Conservation (phyloP, 805 yeast species). For the Candida corydali region DNA sequence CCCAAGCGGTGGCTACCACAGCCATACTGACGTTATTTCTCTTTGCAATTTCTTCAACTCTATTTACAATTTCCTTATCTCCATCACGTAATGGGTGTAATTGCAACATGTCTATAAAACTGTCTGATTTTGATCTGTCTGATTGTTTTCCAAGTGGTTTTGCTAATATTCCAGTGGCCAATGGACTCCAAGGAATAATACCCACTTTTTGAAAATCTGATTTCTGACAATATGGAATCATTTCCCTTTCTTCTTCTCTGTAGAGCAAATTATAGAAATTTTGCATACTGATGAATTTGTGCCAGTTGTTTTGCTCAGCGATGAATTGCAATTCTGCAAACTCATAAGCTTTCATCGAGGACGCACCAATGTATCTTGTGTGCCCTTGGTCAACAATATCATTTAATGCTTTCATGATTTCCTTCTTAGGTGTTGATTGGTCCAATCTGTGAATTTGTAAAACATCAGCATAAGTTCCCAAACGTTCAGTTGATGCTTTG, state of each 20-base stretch:
- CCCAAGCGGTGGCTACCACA: constrained; percentile 19
- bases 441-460: constrained; percentile 58
- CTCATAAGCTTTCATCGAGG: constrained; percentile 54
- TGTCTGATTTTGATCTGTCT: constrained; percentile 12
- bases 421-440: constrained; percentile 32
- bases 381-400: constrained; percentile 46
- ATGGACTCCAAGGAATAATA: constrained; percentile 59
- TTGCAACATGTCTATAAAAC: constrained; percentile 8
- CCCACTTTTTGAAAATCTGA: constrained; percentile 47
- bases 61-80: constrained; percentile 16
- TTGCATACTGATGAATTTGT: constrained; percentile 58
- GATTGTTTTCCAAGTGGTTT: constrained; percentile 34
- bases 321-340: constrained; percentile 51
- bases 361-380: constrained; percentile 59
- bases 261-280: constrained; percentile 51
- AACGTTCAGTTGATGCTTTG: constrained; percentile 36
- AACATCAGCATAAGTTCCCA: constrained; percentile 53
- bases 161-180: constrained; percentile 51
- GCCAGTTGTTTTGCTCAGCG: constrained; percentile 57
- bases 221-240: constrained; percentile 47
- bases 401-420: constrained; percentile 52
- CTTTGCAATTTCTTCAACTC: constrained; percentile 55
- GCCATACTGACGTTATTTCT: constrained; percentile 47
- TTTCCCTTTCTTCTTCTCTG: constrained; percentile 67
- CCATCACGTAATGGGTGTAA: constrained; percentile 13